phyloP scores from a whole-genome alignment of 495 filamentous ascomycete genomes.

The Daldinia loculata region DNA sequence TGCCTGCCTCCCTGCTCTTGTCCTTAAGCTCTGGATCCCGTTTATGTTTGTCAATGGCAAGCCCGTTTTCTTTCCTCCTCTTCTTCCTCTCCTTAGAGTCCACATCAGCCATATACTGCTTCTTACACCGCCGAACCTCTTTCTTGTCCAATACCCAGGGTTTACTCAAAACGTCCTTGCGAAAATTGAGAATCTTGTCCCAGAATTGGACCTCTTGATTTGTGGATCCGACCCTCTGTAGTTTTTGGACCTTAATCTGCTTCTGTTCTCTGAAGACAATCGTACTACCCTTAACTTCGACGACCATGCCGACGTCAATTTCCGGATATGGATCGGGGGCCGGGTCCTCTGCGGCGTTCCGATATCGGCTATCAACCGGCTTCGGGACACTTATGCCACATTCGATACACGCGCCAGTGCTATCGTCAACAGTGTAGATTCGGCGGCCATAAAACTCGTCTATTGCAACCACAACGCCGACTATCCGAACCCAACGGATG shows the following conservation, averaged over 20 bases:
- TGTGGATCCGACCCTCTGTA: constrained; percentile 67
- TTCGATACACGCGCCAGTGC: constrained; percentile 81
- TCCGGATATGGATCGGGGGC: constrained; percentile 29
- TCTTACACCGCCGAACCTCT: constrained; percentile 63
- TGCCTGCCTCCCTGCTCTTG: constrained; percentile 9
- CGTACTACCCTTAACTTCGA: constrained; percentile 82
- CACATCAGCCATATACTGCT: constrained; percentile 53
- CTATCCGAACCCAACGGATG: constrained; percentile 81
- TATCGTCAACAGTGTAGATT: constrained; percentile 82
- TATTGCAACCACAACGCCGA: constrained; percentile 80
- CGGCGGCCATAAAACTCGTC: constrained; percentile 68
- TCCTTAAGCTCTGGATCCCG: not conserved
- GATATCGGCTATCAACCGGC: constrained; percentile 9
- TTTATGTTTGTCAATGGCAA: not conserved
- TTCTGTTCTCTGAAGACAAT: constrained; percentile 66
- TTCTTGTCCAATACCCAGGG: constrained; percentile 72
- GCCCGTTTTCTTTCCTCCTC: constrained; percentile 47
- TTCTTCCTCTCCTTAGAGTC: constrained; percentile 50
- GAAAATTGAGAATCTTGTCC: constrained; percentile 70
- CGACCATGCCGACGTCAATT: constrained; percentile 71
- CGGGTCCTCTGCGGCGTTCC: constrained; percentile 8
- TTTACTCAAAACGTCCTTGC: constrained; percentile 66
- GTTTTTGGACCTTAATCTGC: constrained; percentile 76
- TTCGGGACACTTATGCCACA: constrained; percentile 45
- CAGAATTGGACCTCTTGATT: constrained; percentile 82